phyloP scores from a whole-genome alignment of 768 basidiomycete species.

The Collybia sp. region DNA sequence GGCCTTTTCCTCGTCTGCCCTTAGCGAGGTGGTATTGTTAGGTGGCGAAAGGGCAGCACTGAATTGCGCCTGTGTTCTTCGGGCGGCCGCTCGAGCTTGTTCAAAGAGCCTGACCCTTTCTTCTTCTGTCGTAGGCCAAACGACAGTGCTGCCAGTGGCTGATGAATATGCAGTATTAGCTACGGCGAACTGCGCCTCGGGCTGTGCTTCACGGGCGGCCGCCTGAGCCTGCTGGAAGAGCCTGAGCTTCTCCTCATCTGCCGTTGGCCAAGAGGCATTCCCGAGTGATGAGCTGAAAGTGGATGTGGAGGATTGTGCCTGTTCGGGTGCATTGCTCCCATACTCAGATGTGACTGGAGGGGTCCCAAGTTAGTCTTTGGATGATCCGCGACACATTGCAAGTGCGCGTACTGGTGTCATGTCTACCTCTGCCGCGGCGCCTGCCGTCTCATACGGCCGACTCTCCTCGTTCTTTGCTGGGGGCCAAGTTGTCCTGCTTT shows the following conservation, averaged over 20 bases:
- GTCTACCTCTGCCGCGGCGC: constrained; percentile 45
- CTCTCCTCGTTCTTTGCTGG: constrained; percentile 62
- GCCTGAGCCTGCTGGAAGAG: constrained; percentile 67
- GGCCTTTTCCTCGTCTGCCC: too few relatives aligned
- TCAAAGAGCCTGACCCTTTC: too few relatives aligned
- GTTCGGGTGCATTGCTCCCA: constrained; percentile 12
- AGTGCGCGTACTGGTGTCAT: constrained; percentile 25
- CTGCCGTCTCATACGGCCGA: constrained; percentile 58
- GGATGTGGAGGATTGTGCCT: too few relatives aligned
- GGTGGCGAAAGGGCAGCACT: too few relatives aligned
- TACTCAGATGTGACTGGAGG: constrained; percentile 14
- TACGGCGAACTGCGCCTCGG: too few relatives aligned
- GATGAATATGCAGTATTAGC: too few relatives aligned
- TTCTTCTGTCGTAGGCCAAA: too few relatives aligned
- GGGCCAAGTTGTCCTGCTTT: constrained; percentile 37
- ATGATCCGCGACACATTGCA: background rate
- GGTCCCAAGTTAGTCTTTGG: constrained; percentile 1
- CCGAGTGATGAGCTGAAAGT: constrained; percentile 14
- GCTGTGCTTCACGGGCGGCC: constrained; percentile 57
- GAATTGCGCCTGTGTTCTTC: too few relatives aligned
- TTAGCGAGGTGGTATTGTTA: too few relatives aligned
- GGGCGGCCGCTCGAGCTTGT: too few relatives aligned
- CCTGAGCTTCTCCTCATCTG: constrained; percentile 72
- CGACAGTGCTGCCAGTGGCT: too few relatives aligned
- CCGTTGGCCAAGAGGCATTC: constrained; percentile 48